Evolutionary conservation across 306 rosid genomes (phyloP).

Genomic region (Adenanthera pavonina): DNA sequence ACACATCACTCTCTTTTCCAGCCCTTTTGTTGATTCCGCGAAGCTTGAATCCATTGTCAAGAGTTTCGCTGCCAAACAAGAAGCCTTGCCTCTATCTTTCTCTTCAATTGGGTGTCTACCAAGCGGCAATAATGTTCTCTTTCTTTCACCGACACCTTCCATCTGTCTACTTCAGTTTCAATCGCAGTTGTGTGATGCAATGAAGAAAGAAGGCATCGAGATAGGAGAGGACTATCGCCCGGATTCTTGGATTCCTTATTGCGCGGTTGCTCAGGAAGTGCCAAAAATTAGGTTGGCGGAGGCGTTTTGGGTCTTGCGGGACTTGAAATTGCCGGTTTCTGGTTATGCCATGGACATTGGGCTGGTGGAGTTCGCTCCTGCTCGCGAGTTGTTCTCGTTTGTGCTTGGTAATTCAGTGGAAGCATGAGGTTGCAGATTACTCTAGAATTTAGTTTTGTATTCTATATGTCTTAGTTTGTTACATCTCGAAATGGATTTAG

Average conservation of each 20-base stretch:
- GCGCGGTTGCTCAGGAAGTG: conserved; percentile 79
- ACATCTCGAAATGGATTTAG: conserved; percentile 33
- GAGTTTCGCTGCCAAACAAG: conserved; percentile 66
- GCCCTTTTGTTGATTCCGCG: conserved; percentile 60
- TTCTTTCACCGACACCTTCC: conserved; percentile 84
- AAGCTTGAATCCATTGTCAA: conserved; percentile 62
- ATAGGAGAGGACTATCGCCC: conserved; percentile 63
- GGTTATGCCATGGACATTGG: conserved; percentile 92
- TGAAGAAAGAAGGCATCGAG: conserved; percentile 74
- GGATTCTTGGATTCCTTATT: conserved; percentile 80
- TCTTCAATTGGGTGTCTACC: conserved; percentile 72
- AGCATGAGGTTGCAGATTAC: conserved; percentile 46
- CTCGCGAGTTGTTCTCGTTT: conserved; percentile 82
- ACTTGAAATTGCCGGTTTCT: conserved; percentile 82
- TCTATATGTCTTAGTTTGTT: conserved; percentile 12
- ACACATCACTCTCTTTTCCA: conserved; percentile 90
- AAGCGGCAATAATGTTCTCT: conserved; percentile 65
- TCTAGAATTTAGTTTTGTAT: conserved; percentile 13
- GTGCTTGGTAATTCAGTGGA: conserved; percentile 74
- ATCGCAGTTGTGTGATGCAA: conserved; percentile 68
- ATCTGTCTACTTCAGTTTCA: conserved; percentile 78
- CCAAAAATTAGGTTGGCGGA: conserved; percentile 75
- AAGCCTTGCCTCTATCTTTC: conserved; percentile 70
- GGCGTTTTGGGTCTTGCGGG: conserved; percentile 78
- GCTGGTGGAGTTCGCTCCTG: conserved; percentile 81